Base-by-base conservation (phyloP, 2,329 filamentous ascomycete species). In the Ophiocordyceps robertsii region DNA sequence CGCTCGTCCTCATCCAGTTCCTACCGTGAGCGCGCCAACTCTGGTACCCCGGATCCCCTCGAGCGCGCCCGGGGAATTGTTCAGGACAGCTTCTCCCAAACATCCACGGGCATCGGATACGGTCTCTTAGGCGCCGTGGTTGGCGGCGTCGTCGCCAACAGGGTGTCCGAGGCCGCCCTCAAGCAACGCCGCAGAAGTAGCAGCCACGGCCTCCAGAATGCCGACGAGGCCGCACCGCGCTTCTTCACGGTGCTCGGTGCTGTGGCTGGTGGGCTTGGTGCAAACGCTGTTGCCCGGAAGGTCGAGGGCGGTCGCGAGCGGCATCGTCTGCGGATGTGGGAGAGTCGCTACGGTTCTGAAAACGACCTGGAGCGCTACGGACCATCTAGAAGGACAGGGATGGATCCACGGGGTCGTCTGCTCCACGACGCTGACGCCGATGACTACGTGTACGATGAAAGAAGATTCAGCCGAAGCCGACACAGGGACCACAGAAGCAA, bases 91-190 rank as follows among this genome's bases (percentile, higher is more conserved):
- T 75, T 76, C 49, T 67, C 66, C 32, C 62, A 65, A 41, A 69
- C 69, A 5, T 59, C 60, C 2, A 60, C 68, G 1, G 72, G 72
- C 4, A 56, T 76, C 3, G 70, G 71, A 33, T 66, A 67, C 8
- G 67, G 70, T 21, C 62, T 76, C 9, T 54, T 76, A 3, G 73
- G 73, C 14, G 72, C 73, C 19, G 61, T 75, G 1, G 66, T 75
- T 1, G 73, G 73, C 31, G 73, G 72, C 3, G 55, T 73, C 10
- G 70, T 70, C n/a, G 72, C 67, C 14, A 62, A 67, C 27, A 67
- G 72, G 50, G 69, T 64, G 2, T 63, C 62, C 37, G 67, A 69
- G 29, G 64, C 62, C 7, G 59, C 61, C n/a, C 55, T 52, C 40
- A 53, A 55, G 21, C 53, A 59, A 36, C 51, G 53, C 44, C 52